Base-by-base conservation (phyloP, 2,329 filamentous ascomycete species). In the Colletotrichum karsti region DNA sequence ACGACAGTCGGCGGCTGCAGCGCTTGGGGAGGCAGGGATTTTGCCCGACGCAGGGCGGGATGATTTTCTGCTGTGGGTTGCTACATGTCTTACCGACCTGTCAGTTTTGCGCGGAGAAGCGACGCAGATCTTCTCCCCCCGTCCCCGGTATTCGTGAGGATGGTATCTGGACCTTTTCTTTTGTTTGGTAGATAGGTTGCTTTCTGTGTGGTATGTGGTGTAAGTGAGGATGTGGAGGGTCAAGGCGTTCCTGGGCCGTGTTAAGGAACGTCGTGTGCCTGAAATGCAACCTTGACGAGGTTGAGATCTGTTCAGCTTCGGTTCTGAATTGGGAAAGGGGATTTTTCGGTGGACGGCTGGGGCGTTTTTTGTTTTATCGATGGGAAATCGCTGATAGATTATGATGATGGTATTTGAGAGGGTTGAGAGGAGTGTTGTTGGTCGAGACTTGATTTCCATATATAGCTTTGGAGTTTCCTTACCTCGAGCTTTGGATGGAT, bases 11-110 rank as follows among this genome's bases (percentile, higher is more conserved):
- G 39, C 57, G 39, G 46, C 48, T 66, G 39, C 63, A 57, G 63
- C 57, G 48, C 42, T 30, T 48, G 51, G 28, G 15, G 12, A 26
- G 18, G 30, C 24, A 42, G 39, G 39, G 15, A n/a, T 20, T 30
- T 58, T 58, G 55, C 55, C 59, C 39, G 28, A 22, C 30, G 59
- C 44, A 42, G 26, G 62, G 55, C 55, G 55, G 54, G 39, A 7
- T 39, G 33, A 22, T 54, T 24, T 35, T 55, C 20, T 41, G 18
- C 39, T 51, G 39, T 42, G 46, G n/a, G n/a, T n/a, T 24, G 28
- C n/a, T 55, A 33, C 51, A 41, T 41, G 20, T 53, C 28, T 53
- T 53, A 42, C 39, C 39, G 12, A 42, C 15, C 39, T 20, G 15
- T n/a, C 39, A 18, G 8, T 35, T 35, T 35, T 35, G 12, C 15